Conservation (phyloP, 345 rosid genomes). For the Balakata baccata region DNA sequence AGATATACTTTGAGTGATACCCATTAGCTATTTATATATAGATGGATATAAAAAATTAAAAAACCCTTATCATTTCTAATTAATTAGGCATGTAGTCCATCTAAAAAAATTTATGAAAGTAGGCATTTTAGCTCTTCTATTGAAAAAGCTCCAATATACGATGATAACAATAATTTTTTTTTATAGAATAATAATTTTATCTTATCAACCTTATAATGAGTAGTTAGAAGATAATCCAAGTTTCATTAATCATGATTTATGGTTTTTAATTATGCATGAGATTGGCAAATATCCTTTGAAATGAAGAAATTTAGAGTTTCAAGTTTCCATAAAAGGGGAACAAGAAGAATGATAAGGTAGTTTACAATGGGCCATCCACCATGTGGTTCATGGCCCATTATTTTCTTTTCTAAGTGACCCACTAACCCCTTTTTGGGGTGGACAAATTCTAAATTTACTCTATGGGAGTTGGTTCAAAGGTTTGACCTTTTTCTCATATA, state of each 20-base stretch:
- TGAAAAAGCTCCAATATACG: neutral
- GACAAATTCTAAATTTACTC: neutral
- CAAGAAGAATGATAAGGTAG: neutral
- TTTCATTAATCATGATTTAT: neutral
- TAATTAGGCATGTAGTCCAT: too few species aligned
- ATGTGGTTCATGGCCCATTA: neutral
- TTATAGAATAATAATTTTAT: neutral
- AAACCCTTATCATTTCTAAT: neutral
- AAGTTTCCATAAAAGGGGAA: neutral
- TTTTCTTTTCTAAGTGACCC: neutral
- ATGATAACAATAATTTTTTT: too few species aligned
- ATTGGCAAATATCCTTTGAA: neutral
- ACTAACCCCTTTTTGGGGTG: neutral
- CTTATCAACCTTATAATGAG: neutral
- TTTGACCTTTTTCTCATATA: too few species aligned
- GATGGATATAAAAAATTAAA: neutral
- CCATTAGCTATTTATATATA: neutral
- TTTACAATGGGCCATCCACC: neutral
- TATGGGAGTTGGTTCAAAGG: too few species aligned
- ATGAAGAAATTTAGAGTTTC: neutral
- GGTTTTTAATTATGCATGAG: neutral
- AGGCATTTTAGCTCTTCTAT: neutral
- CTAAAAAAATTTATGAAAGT: too few species aligned
- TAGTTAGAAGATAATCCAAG: neutral
- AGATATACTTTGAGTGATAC: neutral